Base-by-base conservation (phyloP, 2,329 filamentous ascomycete genomes). In the Colletotrichum endophyticum region DNA sequence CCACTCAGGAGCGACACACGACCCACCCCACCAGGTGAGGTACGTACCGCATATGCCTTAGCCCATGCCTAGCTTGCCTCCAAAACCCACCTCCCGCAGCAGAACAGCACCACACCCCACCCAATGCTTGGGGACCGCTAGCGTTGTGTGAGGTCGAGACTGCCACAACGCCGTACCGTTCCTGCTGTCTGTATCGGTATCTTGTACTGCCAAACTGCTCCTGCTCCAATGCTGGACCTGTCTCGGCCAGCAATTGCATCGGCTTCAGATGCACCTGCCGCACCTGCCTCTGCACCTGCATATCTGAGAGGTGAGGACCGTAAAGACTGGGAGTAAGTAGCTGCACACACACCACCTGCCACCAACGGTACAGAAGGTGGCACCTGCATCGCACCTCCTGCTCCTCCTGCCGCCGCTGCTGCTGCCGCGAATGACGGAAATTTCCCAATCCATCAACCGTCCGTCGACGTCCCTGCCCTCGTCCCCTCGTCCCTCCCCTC, bases 1-100 rank as follows among this genome's bases (percentile, higher is more conserved):
- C 28, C 34, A 28, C 34, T 15, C 19, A 28, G 34, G 19, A 32
- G 28, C 57, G 70, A 56, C 66, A 56, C 57, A n/a, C 57, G 32
- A 69, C 56, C 39, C 64, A 69, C 70, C 63, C 57, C 70, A 64
- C 70, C 70, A 34, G 70, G 30, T 71, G 12, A 16, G 73, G 53
- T 73, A 73, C 70, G 73, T 76, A 73, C 44, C 70, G 59, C 44
- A 28, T 22, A 57, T 69, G 64, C 57, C 57, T 57, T 73, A 64
- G 73, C 70, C 63, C 63, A 61, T 62, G 53, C 73, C 56, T 73
- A 69, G 70, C 59, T 73, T 25, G 70, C 44, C 57, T 69, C 64
- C 64, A 69, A 76, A 73, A 76, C 63, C 73, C 70, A 76, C 70
- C 70, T 73, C 73, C 73, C 73, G 73, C 70, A 76, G 53, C 64